Evolutionary conservation across 108 stramenopile species (phyloP).

Genomic region (Aurantiochytrium sp.): DNA sequence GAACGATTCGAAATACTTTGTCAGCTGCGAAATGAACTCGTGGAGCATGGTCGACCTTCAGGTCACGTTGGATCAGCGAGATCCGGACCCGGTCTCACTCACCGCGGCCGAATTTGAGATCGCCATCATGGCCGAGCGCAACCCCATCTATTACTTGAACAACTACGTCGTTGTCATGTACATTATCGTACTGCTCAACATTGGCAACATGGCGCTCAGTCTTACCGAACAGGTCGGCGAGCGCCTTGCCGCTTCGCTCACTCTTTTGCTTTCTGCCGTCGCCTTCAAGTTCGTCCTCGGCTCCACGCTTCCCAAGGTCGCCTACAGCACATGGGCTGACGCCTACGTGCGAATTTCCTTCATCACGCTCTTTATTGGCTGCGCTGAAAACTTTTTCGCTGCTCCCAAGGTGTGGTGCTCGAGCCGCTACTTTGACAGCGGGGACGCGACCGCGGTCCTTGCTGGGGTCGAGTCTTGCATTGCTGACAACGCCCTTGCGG

Average conservation of each 20-base stretch:
- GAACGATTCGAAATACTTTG: not conserved
- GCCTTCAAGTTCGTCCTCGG: not conserved
- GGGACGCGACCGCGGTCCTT: not conserved
- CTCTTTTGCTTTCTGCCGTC: not conserved
- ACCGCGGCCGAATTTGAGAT: not conserved
- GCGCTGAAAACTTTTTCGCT: not conserved
- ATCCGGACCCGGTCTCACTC: not conserved
- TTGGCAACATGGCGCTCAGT: not conserved
- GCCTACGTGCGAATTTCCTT: not conserved
- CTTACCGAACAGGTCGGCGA: not conserved
- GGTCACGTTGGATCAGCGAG: not conserved
- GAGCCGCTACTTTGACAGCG: not conserved
- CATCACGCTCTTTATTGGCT: not conserved
- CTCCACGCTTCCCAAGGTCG: not conserved
- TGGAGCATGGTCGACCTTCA: not conserved
- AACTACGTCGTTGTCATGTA: not conserved
- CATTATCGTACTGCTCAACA: not conserved
- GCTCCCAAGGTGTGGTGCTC: not conserved
- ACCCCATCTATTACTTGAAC: not conserved
- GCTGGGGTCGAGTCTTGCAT: not conserved
- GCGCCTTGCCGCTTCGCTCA: not conserved
- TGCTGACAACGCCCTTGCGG: not conserved
- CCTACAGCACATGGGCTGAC: not conserved
- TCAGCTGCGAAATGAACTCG: slow-evolving; percentile 1
- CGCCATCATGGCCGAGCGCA: not conserved